A percentile compares a stretch with the other conserved stretches of the same genome.
phyloP scores from a whole-genome alignment of 2,329 filamentous ascomycete species.

The Paradendryphiella salina region DNA sequence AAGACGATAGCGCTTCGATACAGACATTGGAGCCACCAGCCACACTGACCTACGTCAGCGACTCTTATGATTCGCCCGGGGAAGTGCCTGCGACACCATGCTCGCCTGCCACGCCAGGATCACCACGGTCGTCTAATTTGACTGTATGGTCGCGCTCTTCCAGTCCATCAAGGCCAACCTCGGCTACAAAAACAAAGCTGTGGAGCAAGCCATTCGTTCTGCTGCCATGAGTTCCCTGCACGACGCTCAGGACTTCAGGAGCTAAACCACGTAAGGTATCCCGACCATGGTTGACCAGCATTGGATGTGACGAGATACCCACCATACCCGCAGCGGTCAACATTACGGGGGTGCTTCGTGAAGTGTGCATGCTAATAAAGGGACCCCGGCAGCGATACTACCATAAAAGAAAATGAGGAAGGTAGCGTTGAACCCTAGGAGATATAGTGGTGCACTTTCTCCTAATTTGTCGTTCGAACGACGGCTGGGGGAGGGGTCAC shows the following conservation, averaged over 20 bases:
- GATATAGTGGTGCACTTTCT: background rate
- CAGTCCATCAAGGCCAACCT: slow-evolving; percentile 20
- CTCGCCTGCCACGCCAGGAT: slow-evolving; percentile 18
- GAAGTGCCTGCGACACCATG: slow-evolving; percentile 25
- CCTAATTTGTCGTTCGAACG: slow-evolving; percentile 3
- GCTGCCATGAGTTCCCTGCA: slow-evolving; percentile 28
- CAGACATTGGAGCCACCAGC: slow-evolving; percentile 27
- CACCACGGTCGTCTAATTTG: slow-evolving; percentile 13
- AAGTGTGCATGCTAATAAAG: background rate
- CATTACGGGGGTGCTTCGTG: slow-evolving; percentile 7
- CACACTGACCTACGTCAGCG: slow-evolving; percentile 14
- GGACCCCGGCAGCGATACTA: background rate
- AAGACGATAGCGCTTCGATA: slow-evolving; percentile 37
- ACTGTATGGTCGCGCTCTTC: slow-evolving; percentile 18
- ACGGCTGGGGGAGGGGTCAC: slow-evolving; percentile 2
- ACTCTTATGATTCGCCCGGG: slow-evolving; percentile 22
- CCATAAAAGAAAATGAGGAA: slow-evolving; percentile 9
- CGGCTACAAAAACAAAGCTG: slow-evolving; percentile 25
- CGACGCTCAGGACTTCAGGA: background rate
- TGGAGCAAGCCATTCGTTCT: slow-evolving; percentile 41
- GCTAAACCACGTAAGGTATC: slow-evolving; percentile 11
- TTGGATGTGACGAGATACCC: background rate
- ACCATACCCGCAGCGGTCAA: background rate
- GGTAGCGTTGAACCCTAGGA: background rate
- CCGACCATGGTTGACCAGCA: background rate